Evolutionary conservation across 2,329 filamentous ascomycete genomes (phyloP), one percentile per base, ranked within the genome.

Genomic region (Juglanconis sp.): DNA sequence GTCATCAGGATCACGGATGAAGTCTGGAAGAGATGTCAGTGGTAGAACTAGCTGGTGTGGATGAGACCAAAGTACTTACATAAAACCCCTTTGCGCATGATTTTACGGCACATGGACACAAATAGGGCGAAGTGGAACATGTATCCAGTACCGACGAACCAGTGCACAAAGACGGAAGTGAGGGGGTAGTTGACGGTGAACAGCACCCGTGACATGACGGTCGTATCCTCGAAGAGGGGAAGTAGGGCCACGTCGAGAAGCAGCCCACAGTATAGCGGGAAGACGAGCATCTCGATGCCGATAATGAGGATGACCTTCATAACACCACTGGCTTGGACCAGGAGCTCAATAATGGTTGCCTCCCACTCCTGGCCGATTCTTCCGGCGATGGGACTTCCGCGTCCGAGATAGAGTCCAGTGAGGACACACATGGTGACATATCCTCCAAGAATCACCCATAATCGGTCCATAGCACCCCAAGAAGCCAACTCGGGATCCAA

Each of bases 61-160:
- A 34, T 35, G 35, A 54, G 42, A 32, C 17, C 1, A 9, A 17
- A 53, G 35, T 49, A 82, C 88, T 83, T 80, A 91, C 88, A 98
- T 61, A 99, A 80, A 46, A 99, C 95, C 55, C 95, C 95, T 66
- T 87, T 92, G 64, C 95, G 88, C 88, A 99, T 91, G 61, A 98
- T 96, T 77, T 96, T 97, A 64, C 95, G 88, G 75, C 95, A 99
- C 93, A 99, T 98, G 59, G 93, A 96, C 17, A 99, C 95, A 71
- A 99, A 99, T 3, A 99, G 83, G 5, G 95, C 95, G 72, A 99
- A 99, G 72, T 99, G 95, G 77, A 99, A 99, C 96, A 99, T 99
- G 75, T 99, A 99, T 64, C 93, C 96, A 3, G 95, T 99, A 53
- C 95, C 95, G 59, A 97, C 89, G 70, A 99, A 99, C 95, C 95